Conservation (phyloP, 768 basidiomycete genomes). For the Amanita phalloides region DNA sequence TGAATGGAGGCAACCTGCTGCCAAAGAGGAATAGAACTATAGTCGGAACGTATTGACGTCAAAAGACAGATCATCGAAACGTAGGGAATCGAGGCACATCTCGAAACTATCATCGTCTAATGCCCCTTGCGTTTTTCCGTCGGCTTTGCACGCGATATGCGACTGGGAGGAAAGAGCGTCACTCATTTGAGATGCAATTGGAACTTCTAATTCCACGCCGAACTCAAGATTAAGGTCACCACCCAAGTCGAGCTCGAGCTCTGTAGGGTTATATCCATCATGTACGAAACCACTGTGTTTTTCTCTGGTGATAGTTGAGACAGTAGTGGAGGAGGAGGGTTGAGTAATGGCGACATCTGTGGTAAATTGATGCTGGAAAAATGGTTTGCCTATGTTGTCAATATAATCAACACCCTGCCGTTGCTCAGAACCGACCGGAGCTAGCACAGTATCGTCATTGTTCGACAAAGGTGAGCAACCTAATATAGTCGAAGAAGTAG, state of each 20-base stretch:
- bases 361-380: background rate
- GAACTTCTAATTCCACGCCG: slow-evolving; percentile 9
- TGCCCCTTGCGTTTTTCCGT: background rate
- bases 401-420: background rate
- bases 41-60: slow-evolving; percentile 20
- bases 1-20: background rate
- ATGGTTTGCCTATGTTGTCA: background rate
- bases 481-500: background rate
- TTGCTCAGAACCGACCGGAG: background rate
- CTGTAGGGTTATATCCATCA: background rate
- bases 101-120: slow-evolving; percentile 37
- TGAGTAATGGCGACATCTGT: background rate
- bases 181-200: background rate
- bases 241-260: slow-evolving; percentile 7
- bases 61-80: slow-evolving; percentile 63
- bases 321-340: background rate
- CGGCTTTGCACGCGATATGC: background rate
- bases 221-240: slow-evolving; percentile 15
- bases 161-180: too few species aligned
- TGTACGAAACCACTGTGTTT: background rate
- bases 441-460: background rate
- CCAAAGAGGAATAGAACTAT: slow-evolving; percentile 6
- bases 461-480: background rate
- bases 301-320: background rate
- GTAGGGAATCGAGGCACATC: slow-evolving; percentile 62